Base-by-base conservation (phyloP, 495 filamentous ascomycete species). In the Penicillium diatomitis region DNA sequence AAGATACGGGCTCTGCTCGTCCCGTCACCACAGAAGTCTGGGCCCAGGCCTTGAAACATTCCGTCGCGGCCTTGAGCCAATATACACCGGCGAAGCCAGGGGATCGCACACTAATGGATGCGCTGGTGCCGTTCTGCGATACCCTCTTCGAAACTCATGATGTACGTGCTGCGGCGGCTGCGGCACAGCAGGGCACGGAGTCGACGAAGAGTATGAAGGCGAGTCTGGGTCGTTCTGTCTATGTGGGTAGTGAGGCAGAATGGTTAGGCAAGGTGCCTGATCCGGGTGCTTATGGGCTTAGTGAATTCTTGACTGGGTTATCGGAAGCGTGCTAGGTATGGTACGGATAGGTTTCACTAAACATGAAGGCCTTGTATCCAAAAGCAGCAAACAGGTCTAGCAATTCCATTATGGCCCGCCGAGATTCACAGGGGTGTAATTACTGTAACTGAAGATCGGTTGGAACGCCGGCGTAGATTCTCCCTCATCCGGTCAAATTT, bases 61-160 rank as follows among this genome's bases (percentile, higher is more conserved):
- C 91, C 12, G 72, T 88, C 37, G 67, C 81, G 6, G 79, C 84
- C 0, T 69, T 98, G 47, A 77, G 74, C 8, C 85, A 75, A 61
- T 97, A 97, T 67, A 98, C 94, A 5, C 90, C 94, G 0, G 92
- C 92, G 3, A 79, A 85, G 46, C 81, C 82, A 2, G 92, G 92
- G 10, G 94, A 98, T 61, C 77, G 92, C 34, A 98, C 92, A 0
- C 71, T 98, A 37, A 77, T 97, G 39, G 92, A 98, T 71, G 90
- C 92, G 2, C 70, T 98, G 31, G 77, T 85, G 45, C 92, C 92
- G 0, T 98, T 96, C 65, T 81, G 90, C 49, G 75, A 83, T n/a
- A 76, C 72, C 4, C 73, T 98, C 0, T 70, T 67, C 5, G 61
- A 77, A 52, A 81, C 80, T 0, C 74, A 75, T 28, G 78, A 88